Conservation (phyloP, 345 rosid species). For the Cardamine chenopodiifolia region DNA sequence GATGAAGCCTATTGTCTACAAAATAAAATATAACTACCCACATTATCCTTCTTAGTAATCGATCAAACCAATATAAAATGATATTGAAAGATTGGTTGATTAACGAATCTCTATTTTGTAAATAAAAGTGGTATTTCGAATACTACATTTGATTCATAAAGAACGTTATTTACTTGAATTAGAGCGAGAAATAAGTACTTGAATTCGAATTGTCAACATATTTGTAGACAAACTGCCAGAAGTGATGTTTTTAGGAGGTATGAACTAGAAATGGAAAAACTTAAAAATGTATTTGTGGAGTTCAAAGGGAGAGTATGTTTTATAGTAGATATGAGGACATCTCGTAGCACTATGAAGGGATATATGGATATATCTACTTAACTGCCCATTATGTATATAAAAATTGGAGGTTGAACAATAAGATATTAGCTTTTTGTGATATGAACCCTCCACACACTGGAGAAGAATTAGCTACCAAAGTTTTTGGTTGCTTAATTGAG, state of each 20-base stretch:
- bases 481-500: neutral
- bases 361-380: neutral
- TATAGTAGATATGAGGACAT: neutral
- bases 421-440: neutral
- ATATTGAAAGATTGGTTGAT: no score
- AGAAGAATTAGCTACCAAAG: neutral
- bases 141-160: no score
- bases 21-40: neutral
- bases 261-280: neutral
- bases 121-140: no score
- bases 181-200: neutral
- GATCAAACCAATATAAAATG: no score
- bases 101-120: no score
- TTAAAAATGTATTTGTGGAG: neutral
- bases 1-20: conserved; percentile 68
- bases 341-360: neutral
- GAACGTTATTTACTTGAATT: no score
- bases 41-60: neutral
- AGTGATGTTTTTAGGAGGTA: neutral
- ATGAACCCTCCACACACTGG: neutral
- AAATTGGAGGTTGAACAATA: neutral
- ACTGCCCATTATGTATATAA: neutral
- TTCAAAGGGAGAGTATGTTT: neutral
- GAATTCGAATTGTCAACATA: neutral
- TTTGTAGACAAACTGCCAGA: neutral